Evolutionary conservation across 2,329 filamentous ascomycete genomes (phyloP), one percentile per base, ranked within the genome.

Genomic region (Cladophialophora bantiana): DNA sequence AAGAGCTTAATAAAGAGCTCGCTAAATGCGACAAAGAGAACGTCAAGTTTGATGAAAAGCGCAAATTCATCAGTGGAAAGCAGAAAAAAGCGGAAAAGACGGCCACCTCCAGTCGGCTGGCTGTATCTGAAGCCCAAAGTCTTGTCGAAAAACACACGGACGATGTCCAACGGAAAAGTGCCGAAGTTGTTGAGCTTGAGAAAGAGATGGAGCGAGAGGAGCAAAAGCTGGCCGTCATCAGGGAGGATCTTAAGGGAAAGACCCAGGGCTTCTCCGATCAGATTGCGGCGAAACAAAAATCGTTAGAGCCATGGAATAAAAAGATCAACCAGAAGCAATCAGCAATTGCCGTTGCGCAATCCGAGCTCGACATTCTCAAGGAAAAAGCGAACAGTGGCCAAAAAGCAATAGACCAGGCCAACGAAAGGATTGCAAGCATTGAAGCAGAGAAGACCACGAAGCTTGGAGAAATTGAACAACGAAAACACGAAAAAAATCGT

Each of bases 321-420:
- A 98, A 95, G 80, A 94, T 99, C 81, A 97, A 95, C 78, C 90
- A 97, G 76, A 98, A 97, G 78, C 91, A 95, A 75, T 97, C 94
- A 0, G 89, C 91, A 3, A 96, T 97, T 72, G 94, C 94, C 3
- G 94, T 99, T 10, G 93, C 95, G 1, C 92, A 97, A 77, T 97
- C 93, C 78, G 94, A 99, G 78, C 87, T 98, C 72, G 90, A 93
- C 67, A 98, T 99, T 65, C 85, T 99, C 7, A 87, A 88, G 48
- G 95, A 99, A 76, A 93, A 93, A 76, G 92, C 92, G 59, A 97
- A 93, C 74, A 90, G 94, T 36, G 93, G 94, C 4, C 89, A 91
- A 7, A 89, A 93, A 26, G 91, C 94, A 7, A 85, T 97, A 0
- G 87, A 94, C 69, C 94, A 98, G 71, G 87, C 93, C 26, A 86